Conservation (phyloP, 352 stramenopile genomes). For the Aphanomyces stellatus region DNA sequence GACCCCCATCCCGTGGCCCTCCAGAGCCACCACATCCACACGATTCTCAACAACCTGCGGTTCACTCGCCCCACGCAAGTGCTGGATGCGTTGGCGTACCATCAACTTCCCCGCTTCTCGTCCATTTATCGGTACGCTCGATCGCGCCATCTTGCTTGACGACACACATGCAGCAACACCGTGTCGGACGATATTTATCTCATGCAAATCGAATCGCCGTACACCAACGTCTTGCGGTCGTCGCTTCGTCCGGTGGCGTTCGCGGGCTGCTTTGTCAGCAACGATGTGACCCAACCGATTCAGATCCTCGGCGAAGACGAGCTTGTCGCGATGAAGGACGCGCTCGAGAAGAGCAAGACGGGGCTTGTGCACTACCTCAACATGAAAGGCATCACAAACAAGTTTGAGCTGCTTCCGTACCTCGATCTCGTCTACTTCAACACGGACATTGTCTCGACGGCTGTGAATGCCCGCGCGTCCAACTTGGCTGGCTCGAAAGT, state of each 20-base stretch:
- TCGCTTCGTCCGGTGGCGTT: neutral
- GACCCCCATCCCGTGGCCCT: conserved; percentile 9
- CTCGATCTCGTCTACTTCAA: conserved; percentile 17
- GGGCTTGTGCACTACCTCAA: conserved; percentile 19
- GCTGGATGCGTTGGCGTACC: conserved; percentile 3
- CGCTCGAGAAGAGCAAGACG: conserved; percentile 15
- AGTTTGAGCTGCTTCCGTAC: conserved; percentile 19
- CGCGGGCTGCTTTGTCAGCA: conserved; percentile 7
- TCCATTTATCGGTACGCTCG: conserved; percentile 10
- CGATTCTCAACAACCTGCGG: conserved; percentile 7
- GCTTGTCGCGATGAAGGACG: conserved; percentile 9
- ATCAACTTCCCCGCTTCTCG: conserved; percentile 8
- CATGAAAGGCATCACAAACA: conserved; percentile 20
- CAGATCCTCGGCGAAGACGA: conserved; percentile 12
- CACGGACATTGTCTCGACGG: conserved; percentile 10
- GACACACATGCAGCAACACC: neutral
- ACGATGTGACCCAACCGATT: neutral
- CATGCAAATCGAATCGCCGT: conserved; percentile 14
- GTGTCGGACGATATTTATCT: conserved; percentile 18
- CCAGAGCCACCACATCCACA: neutral
- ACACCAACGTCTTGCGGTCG: conserved; percentile 5
- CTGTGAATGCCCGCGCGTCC: conserved; percentile 18
- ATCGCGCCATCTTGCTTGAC: neutral
- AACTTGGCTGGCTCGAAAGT: conserved; percentile 21
- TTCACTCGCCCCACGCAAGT: conserved; percentile 17